These are phyloP conservation scores for Cutaneotrichosporon dermatis DNA, from an alignment of 1,284 basidiomycete species.

Conservation along the genomic window DNA sequence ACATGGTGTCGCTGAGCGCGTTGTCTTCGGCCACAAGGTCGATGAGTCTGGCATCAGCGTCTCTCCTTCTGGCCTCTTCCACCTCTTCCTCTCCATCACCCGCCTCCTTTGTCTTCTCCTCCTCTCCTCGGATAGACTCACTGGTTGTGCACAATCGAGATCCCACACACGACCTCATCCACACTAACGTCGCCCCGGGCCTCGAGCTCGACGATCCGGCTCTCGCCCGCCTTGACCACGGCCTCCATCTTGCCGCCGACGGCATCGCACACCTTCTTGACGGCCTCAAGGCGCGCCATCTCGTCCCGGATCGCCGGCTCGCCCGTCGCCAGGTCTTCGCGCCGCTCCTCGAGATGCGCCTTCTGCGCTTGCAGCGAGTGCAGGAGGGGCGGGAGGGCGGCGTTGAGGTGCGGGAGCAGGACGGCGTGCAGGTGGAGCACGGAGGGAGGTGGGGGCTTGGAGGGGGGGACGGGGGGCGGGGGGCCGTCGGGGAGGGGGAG, in stretches of 20 bases:
- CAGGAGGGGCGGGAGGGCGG: slow-evolving; percentile 64
- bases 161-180: slow-evolving; percentile 89
- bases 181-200: slow-evolving; percentile 58
- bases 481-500: slow-evolving; percentile 19
- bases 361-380: slow-evolving; percentile 65
- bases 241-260: slow-evolving; percentile 65
- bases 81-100: too few relatives aligned
- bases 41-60: slow-evolving; percentile 63
- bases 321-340: slow-evolving; percentile 77
- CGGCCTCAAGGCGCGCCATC: slow-evolving; percentile 88
- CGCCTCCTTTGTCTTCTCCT: too few relatives aligned
- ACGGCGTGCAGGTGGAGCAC: slow-evolving; percentile 76
- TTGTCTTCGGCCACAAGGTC: slow-evolving; percentile 97
- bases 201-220: slow-evolving; percentile 64
- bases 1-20: slow-evolving; percentile 95
- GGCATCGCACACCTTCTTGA: slow-evolving; percentile 81
- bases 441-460: slow-evolving; percentile 68
- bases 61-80: too few relatives aligned
- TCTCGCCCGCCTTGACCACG: slow-evolving; percentile 62
- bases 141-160: slow-evolving; percentile 95
- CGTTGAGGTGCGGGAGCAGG: slow-evolving; percentile 68
- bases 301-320: slow-evolving; percentile 92
- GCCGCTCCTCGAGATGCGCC: slow-evolving; percentile 70
- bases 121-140: too few relatives aligned
- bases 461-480: slow-evolving; percentile 72